Evolutionary conservation across 2,329 filamentous ascomycete species (phyloP).

Genomic region (Emergomyces pasteurianus): DNA sequence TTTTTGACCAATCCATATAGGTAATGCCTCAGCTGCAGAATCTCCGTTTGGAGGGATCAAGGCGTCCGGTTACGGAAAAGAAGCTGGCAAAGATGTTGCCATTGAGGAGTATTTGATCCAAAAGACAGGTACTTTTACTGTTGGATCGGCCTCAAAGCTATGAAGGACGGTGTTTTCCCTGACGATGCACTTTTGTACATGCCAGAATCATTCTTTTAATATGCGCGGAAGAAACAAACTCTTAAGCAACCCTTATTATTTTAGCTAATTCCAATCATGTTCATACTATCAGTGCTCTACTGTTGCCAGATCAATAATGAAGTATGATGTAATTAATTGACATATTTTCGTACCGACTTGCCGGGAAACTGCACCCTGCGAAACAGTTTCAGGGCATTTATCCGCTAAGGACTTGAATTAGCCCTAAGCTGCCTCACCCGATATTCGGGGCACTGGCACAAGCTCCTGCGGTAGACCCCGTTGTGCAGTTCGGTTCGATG

Average conservation of each 20-base stretch:
- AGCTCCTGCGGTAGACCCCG: too few species aligned
- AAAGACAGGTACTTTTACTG: slow-evolving; percentile 54
- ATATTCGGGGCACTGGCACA: too few species aligned
- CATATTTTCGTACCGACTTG: too few species aligned
- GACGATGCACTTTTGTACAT: not conserved
- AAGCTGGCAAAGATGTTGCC: slow-evolving; percentile 39
- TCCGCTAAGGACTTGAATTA: too few species aligned
- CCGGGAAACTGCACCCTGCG: too few species aligned
- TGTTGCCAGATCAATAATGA: too few species aligned
- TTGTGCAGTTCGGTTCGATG: too few species aligned
- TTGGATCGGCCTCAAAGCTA: slow-evolving; percentile 26
- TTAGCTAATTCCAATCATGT: not conserved
- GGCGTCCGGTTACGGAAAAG: not conserved
- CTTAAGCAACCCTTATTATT: not conserved
- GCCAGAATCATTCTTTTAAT: not conserved
- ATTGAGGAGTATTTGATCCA: slow-evolving; percentile 51
- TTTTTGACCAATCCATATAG: not conserved
- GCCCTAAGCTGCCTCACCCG: too few species aligned
- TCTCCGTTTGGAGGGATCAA: slow-evolving; percentile 1
- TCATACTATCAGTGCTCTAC: too few species aligned
- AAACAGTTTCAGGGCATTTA: too few species aligned
- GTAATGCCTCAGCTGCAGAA: not conserved
- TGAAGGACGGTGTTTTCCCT: not conserved
- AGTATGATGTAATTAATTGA: too few species aligned
- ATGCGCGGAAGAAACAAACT: not conserved